A percentile compares a stretch with the other conserved stretches of the same genome.
Conservation (phyloP, 2,329 filamentous ascomycete species). For the Monosporascus cannonballus region DNA sequence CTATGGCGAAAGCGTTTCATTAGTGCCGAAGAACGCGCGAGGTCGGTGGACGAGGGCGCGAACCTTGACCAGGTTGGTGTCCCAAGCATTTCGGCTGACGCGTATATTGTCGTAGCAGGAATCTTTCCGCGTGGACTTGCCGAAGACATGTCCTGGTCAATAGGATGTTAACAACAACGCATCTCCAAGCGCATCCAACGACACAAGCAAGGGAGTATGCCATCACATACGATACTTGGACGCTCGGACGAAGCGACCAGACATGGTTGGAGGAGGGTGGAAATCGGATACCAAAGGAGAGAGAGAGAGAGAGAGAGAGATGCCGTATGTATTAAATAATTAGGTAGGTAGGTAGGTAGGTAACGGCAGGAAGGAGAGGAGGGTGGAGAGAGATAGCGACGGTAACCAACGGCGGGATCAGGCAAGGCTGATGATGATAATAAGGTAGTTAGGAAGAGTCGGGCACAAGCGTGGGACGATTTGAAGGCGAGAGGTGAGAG, state of each 20-base stretch:
- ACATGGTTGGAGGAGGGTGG: conserved; percentile 35
- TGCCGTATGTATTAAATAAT: not conserved
- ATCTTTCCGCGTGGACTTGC: conserved; percentile 91
- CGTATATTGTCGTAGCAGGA: conserved; percentile 98
- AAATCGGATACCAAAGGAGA: not conserved
- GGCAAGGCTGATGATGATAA: not conserved
- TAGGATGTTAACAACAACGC: conserved; percentile 14
- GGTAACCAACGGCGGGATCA: not conserved
- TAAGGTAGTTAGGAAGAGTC: not conserved
- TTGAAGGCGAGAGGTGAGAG: not conserved
- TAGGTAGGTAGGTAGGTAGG: not conserved
- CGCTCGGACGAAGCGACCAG: conserved; percentile 60
- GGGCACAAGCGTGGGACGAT: not conserved
- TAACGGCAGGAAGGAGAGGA: not conserved
- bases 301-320: not conserved
- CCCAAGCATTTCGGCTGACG: conserved; percentile 98
- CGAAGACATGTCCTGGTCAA: conserved; percentile 86
- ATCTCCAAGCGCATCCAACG: conserved; percentile 10
- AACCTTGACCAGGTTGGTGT: conserved; percentile 97
- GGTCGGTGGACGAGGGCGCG: conserved; percentile 4
- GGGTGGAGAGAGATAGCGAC: not conserved
- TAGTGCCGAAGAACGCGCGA: conserved; percentile 2
- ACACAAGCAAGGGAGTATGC: conserved; percentile 3
- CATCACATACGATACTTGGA: conserved; percentile 59
- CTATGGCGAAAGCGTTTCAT: conserved; percentile 38